A percentile compares a stretch with the other conserved stretches of the same genome.
Conservation (phyloP, 2,329 filamentous ascomycete genomes). For the Cladorrhinum sp. region DNA sequence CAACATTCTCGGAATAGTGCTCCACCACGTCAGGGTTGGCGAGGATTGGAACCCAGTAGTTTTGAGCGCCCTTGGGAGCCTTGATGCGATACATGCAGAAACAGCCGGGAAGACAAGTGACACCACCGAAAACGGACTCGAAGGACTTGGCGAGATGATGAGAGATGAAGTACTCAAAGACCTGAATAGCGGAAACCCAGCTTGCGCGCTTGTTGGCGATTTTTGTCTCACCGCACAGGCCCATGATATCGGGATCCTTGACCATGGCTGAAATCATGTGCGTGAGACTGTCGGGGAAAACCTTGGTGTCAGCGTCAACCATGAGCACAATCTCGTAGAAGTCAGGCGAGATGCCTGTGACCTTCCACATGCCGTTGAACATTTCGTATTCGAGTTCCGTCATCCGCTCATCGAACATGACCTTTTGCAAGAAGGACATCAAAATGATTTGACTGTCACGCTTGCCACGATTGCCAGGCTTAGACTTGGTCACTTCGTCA, state of each 20-base stretch:
- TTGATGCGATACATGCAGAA: constrained; percentile 99
- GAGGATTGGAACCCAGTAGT: constrained; percentile 98
- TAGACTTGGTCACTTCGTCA: constrained; percentile 74
- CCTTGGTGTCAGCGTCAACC: constrained; percentile 98
- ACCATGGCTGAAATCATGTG: constrained; percentile 99
- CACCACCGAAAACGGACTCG: constrained; percentile 97
- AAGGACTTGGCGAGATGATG: constrained; percentile 97
- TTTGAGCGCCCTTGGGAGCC: constrained; percentile 94
- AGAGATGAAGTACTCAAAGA: constrained; percentile 99
- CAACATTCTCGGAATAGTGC: constrained; percentile 98
- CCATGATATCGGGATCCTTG: constrained; percentile 98
- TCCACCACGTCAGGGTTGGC: constrained; percentile 98
- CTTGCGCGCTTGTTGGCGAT: constrained; percentile 95
- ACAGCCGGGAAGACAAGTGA: constrained; percentile 95
- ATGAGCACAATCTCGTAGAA: constrained; percentile 98
- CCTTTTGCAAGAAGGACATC: constrained; percentile 99
- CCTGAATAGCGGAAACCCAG: constrained; percentile 97
- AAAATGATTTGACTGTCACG: constrained; percentile 98
- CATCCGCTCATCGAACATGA: constrained; percentile 99
- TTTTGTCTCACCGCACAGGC: constrained; percentile 97
- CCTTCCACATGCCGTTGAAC: constrained; percentile 99
- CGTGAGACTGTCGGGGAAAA: constrained; percentile 96
- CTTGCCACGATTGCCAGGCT: constrained; percentile 97
- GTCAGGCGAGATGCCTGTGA: constrained; percentile 96
- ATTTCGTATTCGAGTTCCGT: constrained; percentile 98